Evolutionary conservation across 2,329 filamentous ascomycete genomes (phyloP), one percentile per base, ranked within the genome.

Genomic region (Fusarium napiforme): DNA sequence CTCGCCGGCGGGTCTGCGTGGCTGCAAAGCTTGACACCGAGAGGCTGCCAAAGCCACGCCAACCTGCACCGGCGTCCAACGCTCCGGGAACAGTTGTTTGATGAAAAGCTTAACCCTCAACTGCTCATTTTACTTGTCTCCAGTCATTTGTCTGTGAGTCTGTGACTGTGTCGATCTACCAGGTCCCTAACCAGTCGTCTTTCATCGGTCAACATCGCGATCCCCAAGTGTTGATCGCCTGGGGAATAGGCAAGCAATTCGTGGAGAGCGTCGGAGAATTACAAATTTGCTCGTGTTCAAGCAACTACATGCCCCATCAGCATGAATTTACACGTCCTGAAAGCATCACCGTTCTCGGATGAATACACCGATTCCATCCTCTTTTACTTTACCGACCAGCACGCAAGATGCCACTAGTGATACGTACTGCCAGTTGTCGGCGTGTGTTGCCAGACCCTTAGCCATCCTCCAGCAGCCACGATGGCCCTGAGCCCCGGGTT

Each of bases 71-170:
- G 71, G 70, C 58, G 75, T 63, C 74, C 75, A 77, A 64, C 50
- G 37, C 58, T 63, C 64, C 60, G 71, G 76, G 75, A 73, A 57
- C 69, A 49, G 45, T 45, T 49, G 52, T 60, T 57, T 56, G 57
- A 64, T 61, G 57, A 69, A 72, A 74, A 74, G 72, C 72, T 75
- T 74, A 75, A 64, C 60, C 43, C 30, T 39, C 55, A 32, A 69
- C 56, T 67, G 69, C 64, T 75, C 75, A 77, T 75, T 77, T 76
- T 52, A 71, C 70, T 67, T 67, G 55, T 53, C 68, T 65, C 65
- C 66, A 67, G 60, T 58, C 40, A 39, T 47, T 53, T 57, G 39
- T 64, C 32, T 65, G 61, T 26, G 42, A 64, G 39, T 64, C 32
- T 65, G 61, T 26, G 42, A 64, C 32, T 55, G 60, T 64, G 61